A percentile compares a stretch with the other conserved stretches of the same genome.
Evolutionary conservation across 345 rosid genomes (phyloP).

Genomic region (Psidium guajava): DNA sequence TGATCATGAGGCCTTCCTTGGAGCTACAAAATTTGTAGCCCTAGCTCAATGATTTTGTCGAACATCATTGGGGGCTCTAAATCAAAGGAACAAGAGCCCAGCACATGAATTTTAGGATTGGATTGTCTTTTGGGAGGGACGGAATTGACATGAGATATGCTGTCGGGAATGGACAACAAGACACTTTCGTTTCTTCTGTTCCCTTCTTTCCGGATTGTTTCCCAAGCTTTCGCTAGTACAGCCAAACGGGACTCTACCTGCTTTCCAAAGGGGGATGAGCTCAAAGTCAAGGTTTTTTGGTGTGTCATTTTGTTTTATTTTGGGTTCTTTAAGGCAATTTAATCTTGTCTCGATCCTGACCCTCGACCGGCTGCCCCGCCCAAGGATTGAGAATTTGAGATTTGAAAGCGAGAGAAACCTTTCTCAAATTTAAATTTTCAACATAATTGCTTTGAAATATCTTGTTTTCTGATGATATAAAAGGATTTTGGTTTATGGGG

Average conservation of each 20-base stretch:
- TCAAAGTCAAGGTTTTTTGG: background rate
- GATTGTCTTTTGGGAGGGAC: background rate
- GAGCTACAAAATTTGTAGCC: background rate
- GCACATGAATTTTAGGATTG: background rate
- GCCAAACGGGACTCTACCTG: background rate
- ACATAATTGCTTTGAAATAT: background rate
- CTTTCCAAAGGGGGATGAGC: background rate
- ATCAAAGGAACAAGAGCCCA: background rate
- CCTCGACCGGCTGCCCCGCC: background rate
- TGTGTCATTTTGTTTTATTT: background rate
- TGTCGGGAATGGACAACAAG: background rate
- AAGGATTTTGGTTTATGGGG: background rate
- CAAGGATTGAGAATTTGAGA: background rate
- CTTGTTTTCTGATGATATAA: background rate
- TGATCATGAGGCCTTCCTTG: background rate
- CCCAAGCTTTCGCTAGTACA: background rate
- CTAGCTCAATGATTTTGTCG: background rate
- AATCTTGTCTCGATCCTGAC: background rate
- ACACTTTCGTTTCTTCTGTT: background rate
- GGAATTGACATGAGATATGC: background rate
- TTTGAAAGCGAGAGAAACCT: background rate
- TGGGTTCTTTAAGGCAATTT: background rate
- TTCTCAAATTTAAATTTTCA: background rate
- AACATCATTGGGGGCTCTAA: background rate
- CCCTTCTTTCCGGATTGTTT: too few species aligned